A percentile compares a stretch with the other conserved stretches of the same genome.
phyloP scores from a whole-genome alignment of 371 early-diverging fungal genomes.

The Capniomyces stellatus region DNA sequence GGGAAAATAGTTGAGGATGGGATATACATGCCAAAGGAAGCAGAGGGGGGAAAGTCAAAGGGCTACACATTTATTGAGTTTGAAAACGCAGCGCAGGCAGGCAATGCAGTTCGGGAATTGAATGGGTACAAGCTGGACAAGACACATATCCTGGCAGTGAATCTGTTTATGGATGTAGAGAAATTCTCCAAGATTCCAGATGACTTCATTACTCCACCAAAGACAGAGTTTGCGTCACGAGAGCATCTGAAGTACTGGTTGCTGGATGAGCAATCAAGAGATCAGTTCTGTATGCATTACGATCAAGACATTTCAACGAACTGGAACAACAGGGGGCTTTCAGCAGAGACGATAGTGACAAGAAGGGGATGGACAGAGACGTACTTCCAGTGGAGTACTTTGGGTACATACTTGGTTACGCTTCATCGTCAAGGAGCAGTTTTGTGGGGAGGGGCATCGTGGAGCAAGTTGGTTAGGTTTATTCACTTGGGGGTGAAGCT shows the following conservation, averaged over 20 bases:
- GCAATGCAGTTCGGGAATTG: conserved; percentile 50
- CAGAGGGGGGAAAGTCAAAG: conserved; percentile 55
- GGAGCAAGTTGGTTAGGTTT: conserved; percentile 77
- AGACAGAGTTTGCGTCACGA: conserved; percentile 43
- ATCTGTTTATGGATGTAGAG: conserved; percentile 81
- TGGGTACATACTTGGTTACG: conserved; percentile 82
- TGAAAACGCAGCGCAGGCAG: conserved; percentile 68
- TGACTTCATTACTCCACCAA: conserved; percentile 47
- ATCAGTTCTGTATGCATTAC: conserved; percentile 79
- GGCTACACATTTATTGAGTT: conserved; percentile 91
- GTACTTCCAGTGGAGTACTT: conserved; percentile 86
- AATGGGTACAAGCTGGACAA: conserved; percentile 72
- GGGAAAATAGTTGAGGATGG: conserved; percentile 66
- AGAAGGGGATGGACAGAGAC: conserved; percentile 83
- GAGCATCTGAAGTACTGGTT: conserved; percentile 86
- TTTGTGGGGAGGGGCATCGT: conserved; percentile 92
- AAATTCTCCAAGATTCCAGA: conserved; percentile 55
- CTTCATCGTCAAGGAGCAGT: conserved; percentile 87
- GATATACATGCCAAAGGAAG: conserved; percentile 76
- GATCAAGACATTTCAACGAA: conserved; percentile 64
- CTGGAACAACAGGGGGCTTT: conserved; percentile 79
- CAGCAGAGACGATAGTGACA: conserved; percentile 56
- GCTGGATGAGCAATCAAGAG: conserved; percentile 64
- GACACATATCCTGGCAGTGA: conserved; percentile 61
- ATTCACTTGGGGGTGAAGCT: conserved; percentile 79